Evolutionary conservation across 345 rosid species (phyloP).

Genomic region (Diplotaxis tenuifolia): DNA sequence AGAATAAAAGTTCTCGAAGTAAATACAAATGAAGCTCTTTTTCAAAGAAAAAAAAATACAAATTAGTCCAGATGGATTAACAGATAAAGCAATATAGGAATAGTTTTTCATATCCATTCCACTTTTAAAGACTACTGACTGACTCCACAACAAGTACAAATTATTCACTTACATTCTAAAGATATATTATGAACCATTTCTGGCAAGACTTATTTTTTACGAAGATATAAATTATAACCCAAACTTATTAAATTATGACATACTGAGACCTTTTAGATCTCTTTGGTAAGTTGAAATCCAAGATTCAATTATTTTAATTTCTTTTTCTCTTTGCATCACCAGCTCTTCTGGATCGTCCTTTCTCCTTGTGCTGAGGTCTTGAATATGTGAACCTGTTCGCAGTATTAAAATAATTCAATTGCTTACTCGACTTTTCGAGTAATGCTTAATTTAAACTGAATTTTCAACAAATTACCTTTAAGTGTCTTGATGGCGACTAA

Average conservation of each 20-base stretch:
- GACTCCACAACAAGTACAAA: not conserved
- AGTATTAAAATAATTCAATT: not conserved
- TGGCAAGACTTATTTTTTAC: not conserved
- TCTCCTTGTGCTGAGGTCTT: not conserved
- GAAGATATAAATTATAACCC: not conserved
- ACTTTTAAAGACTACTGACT: not conserved
- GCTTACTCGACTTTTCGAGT: not conserved
- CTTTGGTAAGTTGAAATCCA: constrained; percentile 42
- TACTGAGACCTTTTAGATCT: constrained; percentile 25
- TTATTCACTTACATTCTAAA: not conserved
- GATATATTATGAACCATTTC: not conserved
- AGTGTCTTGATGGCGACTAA: constrained; percentile 44
- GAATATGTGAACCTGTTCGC: not conserved
- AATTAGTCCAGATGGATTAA: not conserved
- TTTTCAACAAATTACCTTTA: constrained; percentile 3
- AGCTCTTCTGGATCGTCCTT: not conserved
- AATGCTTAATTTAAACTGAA: not conserved
- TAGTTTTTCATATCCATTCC: not conserved
- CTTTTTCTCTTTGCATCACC: constrained; percentile 36
- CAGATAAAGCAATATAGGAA: not conserved
- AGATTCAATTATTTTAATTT: constrained; percentile 36
- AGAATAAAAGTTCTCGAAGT: not conserved
- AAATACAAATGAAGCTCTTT: not conserved
- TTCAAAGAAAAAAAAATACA: no score
- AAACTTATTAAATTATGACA: constrained; percentile 6